These are phyloP conservation scores for Hypoxylon sp. DNA, from an alignment of 2,329 filamentous ascomycete genomes.

Conservation along the genomic window DNA sequence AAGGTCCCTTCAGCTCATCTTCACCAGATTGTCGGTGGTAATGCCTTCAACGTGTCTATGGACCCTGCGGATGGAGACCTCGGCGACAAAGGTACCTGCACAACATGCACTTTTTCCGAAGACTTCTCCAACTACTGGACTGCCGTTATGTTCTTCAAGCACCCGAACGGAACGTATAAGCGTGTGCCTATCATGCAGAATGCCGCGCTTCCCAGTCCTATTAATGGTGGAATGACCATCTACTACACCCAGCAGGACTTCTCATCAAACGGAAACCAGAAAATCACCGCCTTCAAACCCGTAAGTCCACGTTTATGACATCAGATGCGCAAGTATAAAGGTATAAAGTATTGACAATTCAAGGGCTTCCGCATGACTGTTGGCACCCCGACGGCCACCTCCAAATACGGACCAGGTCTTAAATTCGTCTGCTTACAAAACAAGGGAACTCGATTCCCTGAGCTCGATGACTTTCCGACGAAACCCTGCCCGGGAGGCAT, in stretches of 20 bases:
- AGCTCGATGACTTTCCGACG: slow-evolving; percentile 59
- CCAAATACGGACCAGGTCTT: slow-evolving; percentile 56
- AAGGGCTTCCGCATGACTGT: slow-evolving; percentile 63
- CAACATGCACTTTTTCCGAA: slow-evolving; percentile 52
- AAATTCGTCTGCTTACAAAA: slow-evolving; percentile 60
- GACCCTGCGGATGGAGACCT: slow-evolving; percentile 47
- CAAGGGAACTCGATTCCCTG: slow-evolving; percentile 58
- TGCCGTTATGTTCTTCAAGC: slow-evolving; percentile 53
- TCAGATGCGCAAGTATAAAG: neutral
- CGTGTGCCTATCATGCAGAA: slow-evolving; percentile 53
- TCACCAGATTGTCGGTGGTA: slow-evolving; percentile 54
- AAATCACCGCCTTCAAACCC: slow-evolving; percentile 62
- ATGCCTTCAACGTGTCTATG: slow-evolving; percentile 54
- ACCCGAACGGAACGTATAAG: slow-evolving; percentile 53
- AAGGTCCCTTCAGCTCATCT: slow-evolving; percentile 50
- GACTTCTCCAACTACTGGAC: slow-evolving; percentile 55
- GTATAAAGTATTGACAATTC: slow-evolving; percentile 8
- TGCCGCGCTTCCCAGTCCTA: slow-evolving; percentile 48
- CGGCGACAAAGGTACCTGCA: slow-evolving; percentile 50
- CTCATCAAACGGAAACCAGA: slow-evolving; percentile 52
- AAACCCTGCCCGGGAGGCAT: slow-evolving; percentile 59
- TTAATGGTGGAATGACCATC: slow-evolving; percentile 54
- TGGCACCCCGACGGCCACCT: slow-evolving; percentile 54
- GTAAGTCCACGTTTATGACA: slow-evolving; percentile 45
- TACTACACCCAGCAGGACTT: slow-evolving; percentile 55